Evolutionary conservation across 176 grass and related monocot species (phyloP), one percentile per base, ranked within the genome.

Genomic region (Carex kokanica): DNA sequence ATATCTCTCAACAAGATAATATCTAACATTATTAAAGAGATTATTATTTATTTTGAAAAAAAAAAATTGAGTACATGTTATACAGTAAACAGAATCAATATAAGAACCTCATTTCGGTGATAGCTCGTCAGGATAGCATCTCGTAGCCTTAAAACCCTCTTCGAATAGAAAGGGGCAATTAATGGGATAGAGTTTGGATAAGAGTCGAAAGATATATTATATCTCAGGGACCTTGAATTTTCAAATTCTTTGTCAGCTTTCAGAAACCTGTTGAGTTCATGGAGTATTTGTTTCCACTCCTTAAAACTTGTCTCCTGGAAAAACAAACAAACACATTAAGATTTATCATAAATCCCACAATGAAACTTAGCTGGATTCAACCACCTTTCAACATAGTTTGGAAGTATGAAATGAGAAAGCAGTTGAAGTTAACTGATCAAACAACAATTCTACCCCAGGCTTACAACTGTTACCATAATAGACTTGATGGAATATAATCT

Each of bases 61-160:
- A n/a, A 43, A 71, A 43, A 83, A 7, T 57, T 64, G 56, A 20
- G 1, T 69, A 8, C 15, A 25, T 70, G 24, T 51, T 3, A 82
- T 81, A 31, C 29, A 62, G 21, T 64, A 58, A 86, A 85, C 15
- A 29, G 20, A 54, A 31, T 61, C 52, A 57, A 69, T 21, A 17
- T 53, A 11, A 77, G 31, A 85, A 98, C 97, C 97, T 99, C 97
- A 45, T 94, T 96, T 81, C 86, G 88, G 17, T 36, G 91, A 78
- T 99, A 96, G 63, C 97, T 90, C 87, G 89, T 93, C 54, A 99
- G 85, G 60, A 99, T 87, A 86, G 97, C 97, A 89, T 99, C 93
- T 61, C 87, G 92, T 74, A 99, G 66, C 81, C 86, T 96, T 68
- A 99, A 86, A 64, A 91, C 84, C 47, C 93, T 91, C 85, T 87